A percentile compares a stretch with the other conserved stretches of the same genome.
These are phyloP conservation scores for Sporopachydermia cereana DNA, from an alignment of 1,139 yeast species.

Conservation along the genomic window DNA sequence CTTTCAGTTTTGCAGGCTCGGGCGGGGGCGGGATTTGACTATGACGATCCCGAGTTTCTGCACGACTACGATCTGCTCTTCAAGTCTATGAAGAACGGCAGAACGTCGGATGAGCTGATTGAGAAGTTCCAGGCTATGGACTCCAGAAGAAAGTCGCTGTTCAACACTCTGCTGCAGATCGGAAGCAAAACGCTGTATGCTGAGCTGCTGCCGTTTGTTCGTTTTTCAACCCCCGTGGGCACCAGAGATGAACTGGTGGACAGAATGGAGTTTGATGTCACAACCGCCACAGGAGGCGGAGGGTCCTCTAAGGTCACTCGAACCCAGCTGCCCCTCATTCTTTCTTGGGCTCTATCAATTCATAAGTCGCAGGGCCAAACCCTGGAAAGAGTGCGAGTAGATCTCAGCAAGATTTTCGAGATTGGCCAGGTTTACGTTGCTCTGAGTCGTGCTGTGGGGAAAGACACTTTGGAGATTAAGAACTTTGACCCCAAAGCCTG, in stretches of 20 bases:
- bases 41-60: slow-evolving; percentile 5
- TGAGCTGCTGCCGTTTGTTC: slow-evolving; percentile 40
- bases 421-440: slow-evolving; percentile 89
- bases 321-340: slow-evolving; percentile 57
- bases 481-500: slow-evolving; percentile 59
- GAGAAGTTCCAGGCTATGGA: slow-evolving; percentile 5
- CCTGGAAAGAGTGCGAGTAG: slow-evolving; percentile 63
- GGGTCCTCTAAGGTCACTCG: slow-evolving; percentile 23
- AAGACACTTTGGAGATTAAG: slow-evolving; percentile 58
- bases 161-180: neutral
- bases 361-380: slow-evolving; percentile 94
- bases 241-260: slow-evolving; percentile 25
- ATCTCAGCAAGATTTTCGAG: slow-evolving; percentile 59
- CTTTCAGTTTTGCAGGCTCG: neutral
- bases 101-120: neutral
- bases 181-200: slow-evolving; percentile 14
- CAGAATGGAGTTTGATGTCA: slow-evolving; percentile 30
- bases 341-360: slow-evolving; percentile 85
- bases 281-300: slow-evolving; percentile 9
- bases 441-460: slow-evolving; percentile 73
- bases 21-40: slow-evolving; percentile 6
- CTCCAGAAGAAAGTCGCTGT: neutral
- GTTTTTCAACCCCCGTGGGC: slow-evolving; percentile 33
- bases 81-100: neutral
- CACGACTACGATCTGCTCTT: slow-evolving; percentile 1